A percentile compares a stretch with the other conserved stretches of the same genome.
Evolutionary conservation across 2,329 filamentous ascomycete species (phyloP).

Genomic region (Aspergillus sp.): DNA sequence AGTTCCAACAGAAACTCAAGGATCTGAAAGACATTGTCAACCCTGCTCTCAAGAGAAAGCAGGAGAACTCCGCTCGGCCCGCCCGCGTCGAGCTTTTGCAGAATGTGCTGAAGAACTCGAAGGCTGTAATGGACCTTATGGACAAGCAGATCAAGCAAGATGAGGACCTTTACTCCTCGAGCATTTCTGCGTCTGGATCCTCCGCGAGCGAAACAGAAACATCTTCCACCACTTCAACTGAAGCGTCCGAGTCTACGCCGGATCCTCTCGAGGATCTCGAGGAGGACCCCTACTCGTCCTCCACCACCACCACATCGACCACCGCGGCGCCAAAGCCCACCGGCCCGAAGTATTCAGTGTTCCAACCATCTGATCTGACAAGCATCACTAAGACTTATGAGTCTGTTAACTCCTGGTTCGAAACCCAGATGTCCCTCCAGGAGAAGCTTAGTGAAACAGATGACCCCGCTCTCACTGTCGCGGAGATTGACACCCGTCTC

Average conservation of each 20-base stretch:
- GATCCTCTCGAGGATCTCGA: slow-evolving; percentile 73
- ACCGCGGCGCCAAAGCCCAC: slow-evolving; percentile 35
- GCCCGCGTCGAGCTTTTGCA: slow-evolving; percentile 65
- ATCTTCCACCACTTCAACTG: slow-evolving; percentile 45
- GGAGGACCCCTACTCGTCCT: slow-evolving; percentile 56
- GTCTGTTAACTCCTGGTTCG: slow-evolving; percentile 69
- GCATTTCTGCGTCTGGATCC: slow-evolving; percentile 49
- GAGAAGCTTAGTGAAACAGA: slow-evolving; percentile 66
- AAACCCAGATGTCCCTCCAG: slow-evolving; percentile 68
- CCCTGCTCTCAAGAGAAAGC: slow-evolving; percentile 71
- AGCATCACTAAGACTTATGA: slow-evolving; percentile 62
- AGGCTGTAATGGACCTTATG: slow-evolving; percentile 67
- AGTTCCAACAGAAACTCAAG: slow-evolving; percentile 73
- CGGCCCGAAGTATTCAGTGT: slow-evolving; percentile 62
- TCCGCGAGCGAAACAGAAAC: slow-evolving; percentile 37
- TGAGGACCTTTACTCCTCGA: slow-evolving; percentile 56
- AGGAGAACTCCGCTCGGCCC: slow-evolving; percentile 70
- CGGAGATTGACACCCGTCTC: slow-evolving; percentile 68
- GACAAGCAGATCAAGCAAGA: slow-evolving; percentile 72
- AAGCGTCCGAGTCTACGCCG: slow-evolving; percentile 17
- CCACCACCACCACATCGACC: slow-evolving; percentile 35
- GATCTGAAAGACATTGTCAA: slow-evolving; percentile 72
- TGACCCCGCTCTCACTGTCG: slow-evolving; percentile 70
- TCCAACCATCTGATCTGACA: slow-evolving; percentile 69
- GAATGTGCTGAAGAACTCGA: slow-evolving; percentile 68